Evolutionary conservation across 257 asterid genomes (phyloP).

Genomic region (Rhazya stricta): DNA sequence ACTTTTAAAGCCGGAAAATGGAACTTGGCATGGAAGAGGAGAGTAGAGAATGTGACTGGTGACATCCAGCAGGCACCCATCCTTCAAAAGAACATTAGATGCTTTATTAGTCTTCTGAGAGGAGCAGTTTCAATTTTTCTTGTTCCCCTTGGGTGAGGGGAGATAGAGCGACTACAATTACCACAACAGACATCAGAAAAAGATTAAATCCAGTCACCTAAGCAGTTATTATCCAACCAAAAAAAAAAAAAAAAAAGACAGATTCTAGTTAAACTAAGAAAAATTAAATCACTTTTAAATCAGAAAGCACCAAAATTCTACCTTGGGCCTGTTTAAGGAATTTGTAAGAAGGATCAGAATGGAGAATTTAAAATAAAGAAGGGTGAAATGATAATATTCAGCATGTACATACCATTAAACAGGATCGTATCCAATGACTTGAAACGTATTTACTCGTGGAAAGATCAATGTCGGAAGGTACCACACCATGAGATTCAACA

Average conservation of each 20-base stretch:
- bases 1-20: slow-evolving; percentile 67
- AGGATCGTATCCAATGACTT: slow-evolving; percentile 88
- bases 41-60: slow-evolving; percentile 80
- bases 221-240: background rate
- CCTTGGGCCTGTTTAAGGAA: background rate
- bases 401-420: slow-evolving; percentile 57
- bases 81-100: slow-evolving; percentile 46
- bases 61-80: slow-evolving; percentile 71
- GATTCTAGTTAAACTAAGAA: background rate
- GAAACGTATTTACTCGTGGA: slow-evolving; percentile 50
- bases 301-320: background rate
- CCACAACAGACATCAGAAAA: background rate
- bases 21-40: slow-evolving; percentile 86
- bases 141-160: background rate
- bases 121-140: background rate
- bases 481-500: slow-evolving; percentile 77
- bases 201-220: background rate
- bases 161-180: background rate
- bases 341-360: background rate
- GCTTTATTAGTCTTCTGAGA: slow-evolving; percentile 24
- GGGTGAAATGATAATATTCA: background rate
- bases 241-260: background rate
- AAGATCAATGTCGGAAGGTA: slow-evolving; percentile 25
- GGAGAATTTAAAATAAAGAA: background rate
- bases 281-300: background rate